phyloP scores from a whole-genome alignment of 2,329 filamentous ascomycete species.

The Colletotrichum cereale region DNA sequence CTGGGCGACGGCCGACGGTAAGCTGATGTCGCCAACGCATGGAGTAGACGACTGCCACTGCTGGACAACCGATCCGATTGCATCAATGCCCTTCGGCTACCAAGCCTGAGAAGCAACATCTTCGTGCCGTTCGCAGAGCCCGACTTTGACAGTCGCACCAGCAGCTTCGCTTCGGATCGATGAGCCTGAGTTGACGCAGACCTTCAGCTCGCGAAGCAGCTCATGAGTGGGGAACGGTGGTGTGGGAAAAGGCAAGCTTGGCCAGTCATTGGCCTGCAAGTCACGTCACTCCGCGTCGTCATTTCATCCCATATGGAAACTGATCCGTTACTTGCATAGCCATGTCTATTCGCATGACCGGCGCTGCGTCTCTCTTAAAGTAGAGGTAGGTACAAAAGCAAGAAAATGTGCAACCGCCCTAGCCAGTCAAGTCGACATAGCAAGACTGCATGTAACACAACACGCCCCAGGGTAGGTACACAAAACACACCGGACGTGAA shows the following conservation, averaged over 20 bases:
- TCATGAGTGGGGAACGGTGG: not conserved
- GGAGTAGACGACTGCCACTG: not conserved
- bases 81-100: constrained; percentile 13
- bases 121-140: constrained; percentile 12
- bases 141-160: constrained; percentile 7
- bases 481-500: not conserved
- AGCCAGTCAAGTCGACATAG: not conserved
- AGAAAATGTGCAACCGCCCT: not conserved
- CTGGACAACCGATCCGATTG: constrained; percentile 5
- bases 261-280: not conserved
- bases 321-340: not conserved
- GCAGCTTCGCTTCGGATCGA: constrained; percentile 10
- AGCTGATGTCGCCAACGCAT: constrained; percentile 5
- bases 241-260: constrained; percentile 2
- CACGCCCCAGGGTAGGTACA: not conserved
- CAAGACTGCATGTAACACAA: not conserved
- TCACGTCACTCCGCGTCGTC: not conserved
- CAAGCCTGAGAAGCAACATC: constrained; percentile 21
- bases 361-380: not conserved
- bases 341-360: not conserved
- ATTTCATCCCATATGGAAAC: not conserved
- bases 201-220: not conserved
- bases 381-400: not conserved
- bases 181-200: not conserved
- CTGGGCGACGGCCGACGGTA: not conserved